These are phyloP conservation scores for Piper betle DNA, from an alignment of 164 flowering plant genomes.

Conservation along the genomic window DNA sequence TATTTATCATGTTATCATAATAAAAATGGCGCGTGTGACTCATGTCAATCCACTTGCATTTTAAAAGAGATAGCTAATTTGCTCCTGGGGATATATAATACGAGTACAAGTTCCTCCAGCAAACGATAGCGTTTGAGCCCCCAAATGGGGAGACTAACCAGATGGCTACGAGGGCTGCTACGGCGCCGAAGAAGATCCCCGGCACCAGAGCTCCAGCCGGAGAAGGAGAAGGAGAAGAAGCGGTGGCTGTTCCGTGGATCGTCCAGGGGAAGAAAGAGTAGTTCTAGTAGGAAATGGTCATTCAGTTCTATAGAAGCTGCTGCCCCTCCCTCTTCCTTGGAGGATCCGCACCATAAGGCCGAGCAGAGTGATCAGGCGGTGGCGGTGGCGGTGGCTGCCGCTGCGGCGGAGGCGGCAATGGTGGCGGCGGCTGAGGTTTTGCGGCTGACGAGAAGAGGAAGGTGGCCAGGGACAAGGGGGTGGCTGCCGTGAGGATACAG, in stretches of 20 bases:
- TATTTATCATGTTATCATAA: too few relatives aligned
- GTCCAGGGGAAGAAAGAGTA: slow-evolving; percentile 5
- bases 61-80: too few relatives aligned
- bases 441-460: slow-evolving; percentile 37
- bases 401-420: slow-evolving; percentile 77
- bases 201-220: slow-evolving; percentile 5
- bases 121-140: background rate
- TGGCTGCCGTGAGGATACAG: slow-evolving; percentile 63
- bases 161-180: slow-evolving; percentile 46
- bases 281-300: background rate
- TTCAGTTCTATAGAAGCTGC: background rate
- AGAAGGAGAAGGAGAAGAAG: slow-evolving; percentile 17
- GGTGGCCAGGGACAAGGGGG: slow-evolving; percentile 12
- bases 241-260: slow-evolving; percentile 30
- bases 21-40: too few relatives aligned
- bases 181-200: slow-evolving; percentile 20
- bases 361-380: slow-evolving; percentile 77
- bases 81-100: too few relatives aligned
- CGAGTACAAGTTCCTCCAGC: background rate
- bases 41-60: too few relatives aligned
- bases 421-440: slow-evolving; percentile 83
- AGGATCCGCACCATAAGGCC: background rate
- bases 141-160: slow-evolving; percentile 32
- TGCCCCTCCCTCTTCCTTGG: too few relatives aligned
- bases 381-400: slow-evolving; percentile 87